These are phyloP conservation scores for Conticribra guillardii DNA, from an alignment of 108 stramenopile species.

Conservation along the genomic window DNA sequence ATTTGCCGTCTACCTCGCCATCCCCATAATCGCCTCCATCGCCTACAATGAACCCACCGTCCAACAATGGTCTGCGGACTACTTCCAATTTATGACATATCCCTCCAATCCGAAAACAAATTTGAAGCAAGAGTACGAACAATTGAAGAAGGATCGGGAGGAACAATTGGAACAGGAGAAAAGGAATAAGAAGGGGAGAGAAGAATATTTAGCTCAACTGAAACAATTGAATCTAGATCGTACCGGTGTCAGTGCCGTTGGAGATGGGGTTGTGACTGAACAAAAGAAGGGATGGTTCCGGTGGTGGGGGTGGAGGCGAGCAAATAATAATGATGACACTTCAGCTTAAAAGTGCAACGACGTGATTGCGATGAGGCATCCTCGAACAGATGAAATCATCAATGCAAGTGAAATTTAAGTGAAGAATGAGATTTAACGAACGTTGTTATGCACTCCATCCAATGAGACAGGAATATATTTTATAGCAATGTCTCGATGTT, in stretches of 20 bases:
- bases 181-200: slow-evolving; percentile 38
- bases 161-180: slow-evolving; percentile 59
- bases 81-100: slow-evolving; percentile 89
- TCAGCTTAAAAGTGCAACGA: background rate
- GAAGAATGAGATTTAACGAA: too few relatives aligned
- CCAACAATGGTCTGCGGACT: slow-evolving; percentile 76
- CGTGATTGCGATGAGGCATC: too few relatives aligned
- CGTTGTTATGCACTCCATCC: too few relatives aligned
- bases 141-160: slow-evolving; percentile 57
- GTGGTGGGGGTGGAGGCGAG: slow-evolving; percentile 25
- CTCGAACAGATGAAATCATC: too few relatives aligned
- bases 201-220: slow-evolving; percentile 42
- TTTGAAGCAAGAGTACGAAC: slow-evolving; percentile 74
- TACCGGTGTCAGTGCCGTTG: background rate
- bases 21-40: slow-evolving; percentile 80
- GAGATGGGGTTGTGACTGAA: background rate
- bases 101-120: slow-evolving; percentile 85
- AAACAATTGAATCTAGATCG: slow-evolving; percentile 30
- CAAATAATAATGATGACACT: background rate
- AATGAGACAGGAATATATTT: too few relatives aligned
- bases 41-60: slow-evolving; percentile 73
- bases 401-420: too few relatives aligned
- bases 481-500: too few relatives aligned
- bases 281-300: slow-evolving; percentile 41
- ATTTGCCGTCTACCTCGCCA: slow-evolving; percentile 70